A percentile compares a stretch with the other conserved stretches of the same genome.
Evolutionary conservation across 345 rosid species (phyloP).

Genomic region (Citrus mangshanensis): DNA sequence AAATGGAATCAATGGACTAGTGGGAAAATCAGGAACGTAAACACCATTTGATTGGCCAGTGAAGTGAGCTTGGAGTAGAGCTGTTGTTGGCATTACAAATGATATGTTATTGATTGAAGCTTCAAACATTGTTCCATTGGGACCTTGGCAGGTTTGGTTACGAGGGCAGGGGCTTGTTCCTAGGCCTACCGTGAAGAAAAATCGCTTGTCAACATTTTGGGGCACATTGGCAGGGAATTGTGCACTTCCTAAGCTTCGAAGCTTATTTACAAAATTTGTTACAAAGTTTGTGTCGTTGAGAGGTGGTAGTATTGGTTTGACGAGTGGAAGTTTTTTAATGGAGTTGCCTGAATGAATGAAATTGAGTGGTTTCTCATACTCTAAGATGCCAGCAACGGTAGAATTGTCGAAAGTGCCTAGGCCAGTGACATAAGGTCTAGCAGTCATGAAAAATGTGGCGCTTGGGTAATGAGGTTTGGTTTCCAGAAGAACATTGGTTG

Average conservation of each 20-base stretch:
- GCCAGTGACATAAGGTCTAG: conserved; percentile 65
- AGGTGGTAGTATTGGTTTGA: conserved; percentile 52
- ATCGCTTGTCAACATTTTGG: conserved; percentile 43
- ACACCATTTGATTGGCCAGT: conserved; percentile 47
- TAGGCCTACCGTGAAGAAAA: conserved; percentile 63
- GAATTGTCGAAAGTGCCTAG: conserved; percentile 57
- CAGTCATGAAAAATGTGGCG: conserved; percentile 57
- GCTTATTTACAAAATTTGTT: conserved; percentile 41
- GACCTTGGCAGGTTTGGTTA: conserved; percentile 69
- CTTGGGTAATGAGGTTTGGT: conserved; percentile 37
- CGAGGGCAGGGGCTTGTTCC: conserved; percentile 59
- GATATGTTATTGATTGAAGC: conserved; percentile 63
- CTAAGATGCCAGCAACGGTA: conserved; percentile 44
- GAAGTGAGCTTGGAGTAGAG: conserved; percentile 67
- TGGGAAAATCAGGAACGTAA: conserved; percentile 48
- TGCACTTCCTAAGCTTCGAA: conserved; percentile 46
- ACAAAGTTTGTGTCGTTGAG: conserved; percentile 62
- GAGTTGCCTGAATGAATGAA: conserved; percentile 22
- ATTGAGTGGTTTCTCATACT: conserved; percentile 30
- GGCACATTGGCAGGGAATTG: conserved; percentile 65
- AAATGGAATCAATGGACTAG: conserved; percentile 40
- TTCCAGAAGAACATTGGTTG: conserved; percentile 40
- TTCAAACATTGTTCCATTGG: conserved; percentile 61
- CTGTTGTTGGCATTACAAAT: conserved; percentile 55
- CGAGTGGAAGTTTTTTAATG: conserved; percentile 37